phyloP scores from a whole-genome alignment of 2,329 filamentous ascomycete genomes.

The Metarhizium robertsii region DNA sequence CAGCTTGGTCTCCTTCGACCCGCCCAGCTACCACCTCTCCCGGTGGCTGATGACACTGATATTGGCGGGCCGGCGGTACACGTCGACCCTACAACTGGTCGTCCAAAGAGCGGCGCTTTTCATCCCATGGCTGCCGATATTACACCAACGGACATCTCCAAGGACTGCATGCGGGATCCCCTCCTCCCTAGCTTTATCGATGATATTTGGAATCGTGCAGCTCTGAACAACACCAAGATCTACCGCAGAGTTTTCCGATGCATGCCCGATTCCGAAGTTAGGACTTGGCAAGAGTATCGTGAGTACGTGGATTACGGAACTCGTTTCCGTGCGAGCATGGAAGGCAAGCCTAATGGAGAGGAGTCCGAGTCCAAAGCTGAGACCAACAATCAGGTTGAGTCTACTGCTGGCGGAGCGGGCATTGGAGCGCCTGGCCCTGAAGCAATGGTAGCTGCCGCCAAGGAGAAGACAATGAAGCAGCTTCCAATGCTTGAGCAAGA shows the following conservation, averaged over 20 bases:
- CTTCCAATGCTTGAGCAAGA: conserved; percentile 11
- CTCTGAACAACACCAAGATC: conserved; percentile 90
- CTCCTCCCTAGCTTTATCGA: conserved; percentile 74
- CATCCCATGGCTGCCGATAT: conserved; percentile 58
- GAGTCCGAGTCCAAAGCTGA: conserved; percentile 38
- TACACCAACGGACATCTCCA: conserved; percentile 62
- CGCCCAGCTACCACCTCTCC: conserved; percentile 62
- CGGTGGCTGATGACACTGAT: conserved; percentile 67
- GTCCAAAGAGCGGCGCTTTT: conserved; percentile 32
- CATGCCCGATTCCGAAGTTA: conserved; percentile 92
- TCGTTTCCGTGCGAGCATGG: conserved; percentile 62
- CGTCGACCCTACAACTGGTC: conserved; percentile 40
- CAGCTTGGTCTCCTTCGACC: conserved; percentile 58
- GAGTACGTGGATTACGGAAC: conserved; percentile 71
- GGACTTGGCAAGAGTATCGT: conserved; percentile 87
- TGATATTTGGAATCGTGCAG: conserved; percentile 78
- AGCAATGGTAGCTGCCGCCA: conserved; percentile 24
- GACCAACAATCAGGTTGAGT: conserved; percentile 18
- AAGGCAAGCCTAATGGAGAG: conserved; percentile 40
- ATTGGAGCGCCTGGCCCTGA: conserved; percentile 33
- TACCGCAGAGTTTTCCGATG: conserved; percentile 91
- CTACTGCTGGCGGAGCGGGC: conserved; percentile 28
- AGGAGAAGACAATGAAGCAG: conserved; percentile 21
- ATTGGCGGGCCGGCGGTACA: conserved; percentile 65
- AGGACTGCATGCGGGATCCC: conserved; percentile 92